These are phyloP conservation scores for Aspergillus jensenii DNA, from an alignment of 2,329 filamentous ascomycete species.

Conservation along the genomic window DNA sequence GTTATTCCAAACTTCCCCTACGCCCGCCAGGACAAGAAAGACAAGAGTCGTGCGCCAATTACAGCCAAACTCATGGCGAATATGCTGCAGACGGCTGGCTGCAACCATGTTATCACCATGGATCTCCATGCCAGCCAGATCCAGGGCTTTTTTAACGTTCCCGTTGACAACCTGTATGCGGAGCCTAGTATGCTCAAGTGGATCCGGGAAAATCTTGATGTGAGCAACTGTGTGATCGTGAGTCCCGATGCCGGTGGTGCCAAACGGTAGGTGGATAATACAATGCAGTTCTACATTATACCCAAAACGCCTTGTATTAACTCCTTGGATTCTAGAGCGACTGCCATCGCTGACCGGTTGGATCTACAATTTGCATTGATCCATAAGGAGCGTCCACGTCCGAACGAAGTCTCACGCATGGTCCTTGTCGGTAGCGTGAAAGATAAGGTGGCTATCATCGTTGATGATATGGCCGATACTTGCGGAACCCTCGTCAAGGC, in stretches of 20 bases:
- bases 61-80: conserved; percentile 95
- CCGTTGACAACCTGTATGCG: conserved; percentile 81
- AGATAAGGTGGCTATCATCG: conserved; percentile 89
- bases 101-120: conserved; percentile 94
- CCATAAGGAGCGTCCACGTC: conserved; percentile 91
- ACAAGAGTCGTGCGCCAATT: conserved; percentile 93
- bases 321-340: conserved; percentile 57
- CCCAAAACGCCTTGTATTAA: not conserved
- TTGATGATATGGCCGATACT: conserved; percentile 97
- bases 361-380: conserved; percentile 91
- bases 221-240: conserved; percentile 87
- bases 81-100: conserved; percentile 93
- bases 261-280: conserved; percentile 62
- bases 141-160: conserved; percentile 91
- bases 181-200: conserved; percentile 89
- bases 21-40: conserved; percentile 96
- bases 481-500: conserved; percentile 88
- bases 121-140: conserved; percentile 93
- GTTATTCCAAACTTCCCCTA: conserved; percentile 97
- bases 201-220: conserved; percentile 81
- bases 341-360: conserved; percentile 86
- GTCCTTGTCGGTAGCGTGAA: conserved; percentile 92
- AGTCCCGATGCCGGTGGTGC: conserved; percentile 93
- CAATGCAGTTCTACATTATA: not conserved
- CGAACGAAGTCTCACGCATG: conserved; percentile 90